Conservation (phyloP, 805 yeast species). For the Myxozyma sirexii region DNA sequence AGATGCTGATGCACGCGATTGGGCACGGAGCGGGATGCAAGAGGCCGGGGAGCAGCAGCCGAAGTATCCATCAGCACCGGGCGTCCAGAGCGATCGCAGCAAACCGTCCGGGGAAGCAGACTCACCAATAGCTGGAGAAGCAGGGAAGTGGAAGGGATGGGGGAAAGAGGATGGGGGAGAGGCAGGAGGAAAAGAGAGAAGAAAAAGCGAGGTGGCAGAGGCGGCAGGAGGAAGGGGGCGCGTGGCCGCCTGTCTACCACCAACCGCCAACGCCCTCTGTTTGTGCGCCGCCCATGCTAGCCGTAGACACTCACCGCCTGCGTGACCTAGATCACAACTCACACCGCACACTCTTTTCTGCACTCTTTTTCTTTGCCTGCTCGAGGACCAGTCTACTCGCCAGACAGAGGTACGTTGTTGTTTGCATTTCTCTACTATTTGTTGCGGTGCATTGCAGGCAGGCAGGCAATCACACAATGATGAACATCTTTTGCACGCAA, state of each 20-base stretch:
- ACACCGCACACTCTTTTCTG: background rate
- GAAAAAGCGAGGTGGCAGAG: slow-evolving; percentile 5
- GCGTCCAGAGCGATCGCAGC: background rate
- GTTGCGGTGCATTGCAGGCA: no score
- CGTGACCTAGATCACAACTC: background rate
- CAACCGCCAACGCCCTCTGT: background rate
- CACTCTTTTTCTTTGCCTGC: background rate
- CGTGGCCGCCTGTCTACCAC: slow-evolving; percentile 5
- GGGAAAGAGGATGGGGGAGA: slow-evolving; percentile 4
- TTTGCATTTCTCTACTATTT: no score
- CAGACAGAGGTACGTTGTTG: background rate
- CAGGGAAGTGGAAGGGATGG: background rate
- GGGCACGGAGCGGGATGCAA: background rate
- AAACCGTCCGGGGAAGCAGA: background rate
- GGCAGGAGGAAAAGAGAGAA: slow-evolving; percentile 1
- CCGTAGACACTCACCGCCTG: background rate
- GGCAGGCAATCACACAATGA: slow-evolving; percentile 15
- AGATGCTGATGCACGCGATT: background rate
- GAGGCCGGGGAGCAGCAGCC: background rate
- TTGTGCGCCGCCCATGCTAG: background rate
- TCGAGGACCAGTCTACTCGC: background rate
- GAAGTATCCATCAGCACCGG: background rate
- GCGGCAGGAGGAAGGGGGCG: slow-evolving; percentile 11
- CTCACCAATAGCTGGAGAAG: background rate
- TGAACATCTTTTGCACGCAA: background rate